A percentile compares a stretch with the other conserved stretches of the same genome.
phyloP scores from a whole-genome alignment of 768 basidiomycete genomes.

The Lactarius hatsudake region DNA sequence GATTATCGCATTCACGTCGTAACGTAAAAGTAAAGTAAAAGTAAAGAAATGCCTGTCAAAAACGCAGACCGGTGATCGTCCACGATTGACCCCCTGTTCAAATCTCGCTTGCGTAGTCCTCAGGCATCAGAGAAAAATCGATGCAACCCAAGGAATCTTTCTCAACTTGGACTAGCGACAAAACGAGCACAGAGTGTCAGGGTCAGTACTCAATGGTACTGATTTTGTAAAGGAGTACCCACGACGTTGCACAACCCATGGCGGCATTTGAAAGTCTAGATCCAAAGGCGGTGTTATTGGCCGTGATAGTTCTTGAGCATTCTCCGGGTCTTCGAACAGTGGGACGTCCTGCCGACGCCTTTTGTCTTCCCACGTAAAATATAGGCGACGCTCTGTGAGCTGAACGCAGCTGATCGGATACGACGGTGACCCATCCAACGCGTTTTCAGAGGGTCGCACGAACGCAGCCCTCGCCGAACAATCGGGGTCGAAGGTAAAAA shows the following conservation, averaged over 20 bases:
- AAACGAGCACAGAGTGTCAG: not conserved
- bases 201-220: not conserved
- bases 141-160: constrained; percentile 16
- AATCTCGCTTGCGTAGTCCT: not conserved
- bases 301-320: not conserved
- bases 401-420: not conserved
- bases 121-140: constrained; percentile 22
- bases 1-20: not conserved
- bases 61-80: not conserved
- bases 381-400: not conserved
- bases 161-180: not conserved
- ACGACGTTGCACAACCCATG: not conserved
- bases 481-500: constrained; percentile 4
- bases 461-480: not conserved
- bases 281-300: not conserved
- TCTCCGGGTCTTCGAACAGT: constrained; percentile 7
- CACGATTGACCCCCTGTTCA: not conserved
- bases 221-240: not conserved
- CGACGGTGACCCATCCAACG: not conserved
- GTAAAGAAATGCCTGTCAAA: not conserved
- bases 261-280: not conserved
- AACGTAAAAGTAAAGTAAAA: not conserved
- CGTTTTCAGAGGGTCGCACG: not conserved
- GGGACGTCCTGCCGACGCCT: constrained; percentile 7
- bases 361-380: constrained; percentile 24